Evolutionary conservation across 2,329 filamentous ascomycete genomes (phyloP), one percentile per base, ranked within the genome.

Genomic region (Epichloe amarillans): DNA sequence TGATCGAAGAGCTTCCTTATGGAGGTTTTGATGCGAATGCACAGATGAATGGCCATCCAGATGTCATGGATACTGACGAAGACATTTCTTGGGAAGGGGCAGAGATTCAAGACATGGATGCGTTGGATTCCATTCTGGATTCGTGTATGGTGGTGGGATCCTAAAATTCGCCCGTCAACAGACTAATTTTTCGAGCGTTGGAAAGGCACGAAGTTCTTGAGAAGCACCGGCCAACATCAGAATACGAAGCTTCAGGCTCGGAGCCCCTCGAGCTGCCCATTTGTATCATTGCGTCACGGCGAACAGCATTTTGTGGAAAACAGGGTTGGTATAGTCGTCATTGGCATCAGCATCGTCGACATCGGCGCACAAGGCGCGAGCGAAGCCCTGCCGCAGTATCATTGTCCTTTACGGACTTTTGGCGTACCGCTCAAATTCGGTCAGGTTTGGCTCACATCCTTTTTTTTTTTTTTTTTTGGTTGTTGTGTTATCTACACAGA

Each of bases 41-140:
- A 37, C 56, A 74, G 3, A 64, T 71, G 10, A 80, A 79, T 53
- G 76, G 76, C 2, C 65, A 74, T 49, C 60, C 66, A 2, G 76
- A 82, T 50, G 63, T 70, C n/a, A 82, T 81, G 77, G 79, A 83
- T 8, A 65, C 80, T 43, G 79, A 83, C 59, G 64, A 63, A 17
- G 77, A 81, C 12, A 63, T 69, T n/a, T 71, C 72, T 56, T 86
- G 82, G 82, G 80, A 83, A 46, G 82, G 82, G 3, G 75, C 74
- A 39, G 74, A 76, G 46, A 55, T 58, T 3, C 64, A 69, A 33
- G 79, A 83, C 55, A 70, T 71, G 57, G 67, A 72, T 46, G 65
- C 71, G 50, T 68, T 84, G 26, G 75, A 83, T 56, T 67, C 64
- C 40, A 69, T 83, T 15, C 67, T 84, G 47, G 78, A 81, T 53